phyloP scores from a whole-genome alignment of 768 basidiomycete species.

The Panaeolus papilionaceus region DNA sequence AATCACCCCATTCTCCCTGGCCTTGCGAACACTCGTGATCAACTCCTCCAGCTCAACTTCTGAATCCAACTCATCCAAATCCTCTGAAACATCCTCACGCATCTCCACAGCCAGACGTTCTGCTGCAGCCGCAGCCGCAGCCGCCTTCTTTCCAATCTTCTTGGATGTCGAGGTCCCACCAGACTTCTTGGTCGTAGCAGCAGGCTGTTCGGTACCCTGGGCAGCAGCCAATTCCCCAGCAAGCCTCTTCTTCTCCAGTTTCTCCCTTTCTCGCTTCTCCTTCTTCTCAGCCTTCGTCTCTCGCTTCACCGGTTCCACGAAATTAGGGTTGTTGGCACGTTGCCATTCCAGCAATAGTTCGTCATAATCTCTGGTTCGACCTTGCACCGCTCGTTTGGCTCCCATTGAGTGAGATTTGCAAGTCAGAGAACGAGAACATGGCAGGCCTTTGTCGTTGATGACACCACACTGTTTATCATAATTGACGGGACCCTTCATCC shows the following conservation, averaged over 20 bases:
- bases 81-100: conserved; percentile 69
- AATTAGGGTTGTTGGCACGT: conserved; percentile 85
- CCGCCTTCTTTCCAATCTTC: conserved; percentile 70
- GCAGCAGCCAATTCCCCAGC: conserved; percentile 75
- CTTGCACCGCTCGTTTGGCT: conserved; percentile 90
- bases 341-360: conserved; percentile 93
- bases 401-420: conserved; percentile 99
- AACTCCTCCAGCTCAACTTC: conserved; percentile 85
- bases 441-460: conserved; percentile 92
- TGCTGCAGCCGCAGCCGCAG: conserved; percentile 56
- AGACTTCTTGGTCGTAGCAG: conserved; percentile 46
- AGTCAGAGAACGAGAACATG: conserved; percentile 93
- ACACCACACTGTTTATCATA: conserved; percentile 95
- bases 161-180: conserved; percentile 50
- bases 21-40: conserved; percentile 62
- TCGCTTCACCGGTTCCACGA: conserved; percentile 85
- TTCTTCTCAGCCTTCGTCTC: conserved; percentile 90
- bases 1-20: conserved; percentile 62
- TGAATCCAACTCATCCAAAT: conserved; percentile 82
- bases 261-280: conserved; percentile 82
- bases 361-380: conserved; percentile 85
- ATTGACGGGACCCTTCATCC: conserved; percentile 86
- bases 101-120: conserved; percentile 53
- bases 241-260: conserved; percentile 80
- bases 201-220: conserved; percentile 56